Percentiles rank a stretch among this genome's conserved stretches.
Evolutionary conservation across 768 basidiomycete genomes (phyloP).

Genomic region (Lenzites betulinus): DNA sequence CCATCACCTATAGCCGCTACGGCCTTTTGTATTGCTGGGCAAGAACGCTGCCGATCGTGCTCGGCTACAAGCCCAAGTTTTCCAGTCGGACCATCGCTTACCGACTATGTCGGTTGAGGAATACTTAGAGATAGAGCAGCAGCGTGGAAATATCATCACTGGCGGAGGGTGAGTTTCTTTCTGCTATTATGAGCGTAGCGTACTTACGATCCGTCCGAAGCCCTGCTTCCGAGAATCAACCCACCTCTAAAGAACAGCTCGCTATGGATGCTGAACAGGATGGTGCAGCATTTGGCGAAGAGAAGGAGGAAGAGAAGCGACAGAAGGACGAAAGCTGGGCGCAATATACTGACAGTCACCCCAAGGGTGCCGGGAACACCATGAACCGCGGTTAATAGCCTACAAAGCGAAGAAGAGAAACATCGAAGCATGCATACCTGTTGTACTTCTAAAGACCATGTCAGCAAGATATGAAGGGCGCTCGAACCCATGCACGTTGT

Average conservation of each 20-base stretch:
- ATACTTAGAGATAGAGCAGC: conserved; percentile 83
- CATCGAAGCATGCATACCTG: conserved; percentile 13
- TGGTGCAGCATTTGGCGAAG: conserved; percentile 66
- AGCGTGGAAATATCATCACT: conserved; percentile 83
- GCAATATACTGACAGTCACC: conserved; percentile 80
- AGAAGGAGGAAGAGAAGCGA: conserved; percentile 74
- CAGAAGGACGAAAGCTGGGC: conserved; percentile 93
- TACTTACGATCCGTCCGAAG: conserved; percentile 28
- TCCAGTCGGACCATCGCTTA: conserved; percentile 77
- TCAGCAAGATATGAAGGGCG: background rate
- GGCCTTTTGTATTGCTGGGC: conserved; percentile 92
- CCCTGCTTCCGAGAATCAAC: conserved; percentile 61
- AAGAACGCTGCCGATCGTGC: conserved; percentile 67
- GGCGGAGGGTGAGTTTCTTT: conserved; percentile 75
- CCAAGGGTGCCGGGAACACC: conserved; percentile 92
- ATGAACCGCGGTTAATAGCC: conserved; percentile 81
- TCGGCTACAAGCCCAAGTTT: conserved; percentile 77
- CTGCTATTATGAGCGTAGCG: background rate
- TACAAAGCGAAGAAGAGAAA: conserved; percentile 4
- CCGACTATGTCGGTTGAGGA: conserved; percentile 97
- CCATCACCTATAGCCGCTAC: conserved; percentile 59
- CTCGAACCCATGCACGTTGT: background rate
- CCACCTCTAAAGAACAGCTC: conserved; percentile 79
- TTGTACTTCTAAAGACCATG: conserved; percentile 10
- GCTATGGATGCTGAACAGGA: conserved; percentile 82